Base-by-base conservation (phyloP, 2,329 filamentous ascomycete genomes). In the Hymenoscyphus infarciens region DNA sequence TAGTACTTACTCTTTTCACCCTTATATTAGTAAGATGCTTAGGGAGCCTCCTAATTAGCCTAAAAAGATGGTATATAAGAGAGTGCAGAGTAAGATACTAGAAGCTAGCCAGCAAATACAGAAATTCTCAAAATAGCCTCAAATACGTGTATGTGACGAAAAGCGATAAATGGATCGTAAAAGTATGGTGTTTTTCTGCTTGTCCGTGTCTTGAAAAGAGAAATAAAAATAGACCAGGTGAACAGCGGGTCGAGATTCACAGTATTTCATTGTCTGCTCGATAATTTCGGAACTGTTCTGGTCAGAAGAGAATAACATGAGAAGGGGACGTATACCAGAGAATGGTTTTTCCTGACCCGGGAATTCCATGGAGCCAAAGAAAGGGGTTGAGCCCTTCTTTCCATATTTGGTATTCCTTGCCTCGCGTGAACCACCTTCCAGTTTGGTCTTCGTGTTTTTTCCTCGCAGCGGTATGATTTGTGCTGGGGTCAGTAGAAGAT, bases 171-270 rank as follows among this genome's bases (percentile, higher is more conserved):
- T 56, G 1, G 72, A 66, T 1, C 74, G 71, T 2, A 77, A 65
- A 71, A 77, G 71, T 0, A 68, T 64, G 0, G 68, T 72, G 0
- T 61, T 33, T 25, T 70, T 62, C 59, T 77, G 75, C 52, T 77
- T 78, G 15, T 35, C 45, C 0, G 64, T 33, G 38, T 78, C 74
- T 33, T 71, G 73, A 64, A 76, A 77, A 1, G 72, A 70, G 58
- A 78, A 78, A 67, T 73, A 78, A 66, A 78, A 78, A 61, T 73
- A 76, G 0, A 19, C 2, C 1, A 35, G n/a, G 52, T 31, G 38
- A 33, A 35, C 8, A 13, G n/a, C n/a, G 3, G 27, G n/a, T 19
- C 33, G 27, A 22, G 5, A 11, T 39, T 27, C 8, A 19, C 31
- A 31, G 10, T 10, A 25, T 8, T 39, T 5, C 1, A 29, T 10